Evolutionary conservation across 768 basidiomycete species (phyloP).

Genomic region (Mycena pura): DNA sequence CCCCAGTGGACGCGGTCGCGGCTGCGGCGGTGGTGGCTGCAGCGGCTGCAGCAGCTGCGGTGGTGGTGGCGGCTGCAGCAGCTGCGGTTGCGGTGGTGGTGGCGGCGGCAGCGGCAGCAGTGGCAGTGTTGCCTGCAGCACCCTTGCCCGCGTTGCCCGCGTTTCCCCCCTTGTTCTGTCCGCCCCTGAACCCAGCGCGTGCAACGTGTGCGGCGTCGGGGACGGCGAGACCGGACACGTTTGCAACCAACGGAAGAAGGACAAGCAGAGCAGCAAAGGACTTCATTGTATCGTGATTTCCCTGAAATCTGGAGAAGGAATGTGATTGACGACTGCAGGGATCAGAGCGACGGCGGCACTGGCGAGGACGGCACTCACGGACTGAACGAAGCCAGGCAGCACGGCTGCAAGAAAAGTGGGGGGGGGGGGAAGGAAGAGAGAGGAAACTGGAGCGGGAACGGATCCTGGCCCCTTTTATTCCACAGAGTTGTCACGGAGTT

Average conservation of each 20-base stretch:
- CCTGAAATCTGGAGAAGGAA: slow-evolving; percentile 54
- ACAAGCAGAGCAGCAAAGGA: slow-evolving; percentile 49
- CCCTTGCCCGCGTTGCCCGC: too few relatives aligned
- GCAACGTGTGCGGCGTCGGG: slow-evolving; percentile 27
- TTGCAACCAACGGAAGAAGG: slow-evolving; percentile 46
- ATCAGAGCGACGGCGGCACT: slow-evolving; percentile 39
- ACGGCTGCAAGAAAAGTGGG: slow-evolving; percentile 53
- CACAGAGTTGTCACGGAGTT: too few relatives aligned
- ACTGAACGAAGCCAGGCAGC: slow-evolving; percentile 49
- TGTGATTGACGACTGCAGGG: slow-evolving; percentile 34
- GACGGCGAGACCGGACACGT: slow-evolving; percentile 38
- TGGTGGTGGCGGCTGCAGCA: slow-evolving; percentile 18
- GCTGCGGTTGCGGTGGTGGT: slow-evolving; percentile 15
- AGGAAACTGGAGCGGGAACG: slow-evolving; percentile 31
- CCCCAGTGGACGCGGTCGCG: too few relatives aligned
- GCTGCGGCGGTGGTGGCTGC: slow-evolving; percentile 22
- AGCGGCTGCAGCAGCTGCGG: slow-evolving; percentile 17
- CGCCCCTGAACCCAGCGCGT: too few relatives aligned
- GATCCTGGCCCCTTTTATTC: too few relatives aligned
- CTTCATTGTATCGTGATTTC: slow-evolving; percentile 60
- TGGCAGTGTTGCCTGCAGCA: slow-evolving; percentile 35
- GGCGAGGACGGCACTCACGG: slow-evolving; percentile 20
- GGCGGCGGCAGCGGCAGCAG: slow-evolving; percentile 22
- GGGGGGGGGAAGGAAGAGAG: slow-evolving; percentile 36
- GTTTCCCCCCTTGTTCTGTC: too few relatives aligned